A percentile compares a stretch with the other conserved stretches of the same genome.
Conservation (phyloP, 129 eudicot species). For the Escallonia rubra region DNA sequence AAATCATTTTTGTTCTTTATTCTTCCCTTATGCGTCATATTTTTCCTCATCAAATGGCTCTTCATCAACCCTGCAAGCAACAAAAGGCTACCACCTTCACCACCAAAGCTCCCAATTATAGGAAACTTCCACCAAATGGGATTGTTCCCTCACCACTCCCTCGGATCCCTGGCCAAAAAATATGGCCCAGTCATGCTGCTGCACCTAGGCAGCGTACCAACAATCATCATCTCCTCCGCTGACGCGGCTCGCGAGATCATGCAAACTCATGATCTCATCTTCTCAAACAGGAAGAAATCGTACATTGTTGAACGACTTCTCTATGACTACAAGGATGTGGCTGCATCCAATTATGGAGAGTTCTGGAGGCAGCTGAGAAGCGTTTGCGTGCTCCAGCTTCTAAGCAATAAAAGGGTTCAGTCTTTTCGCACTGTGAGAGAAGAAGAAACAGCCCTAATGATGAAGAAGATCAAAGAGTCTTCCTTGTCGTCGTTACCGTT, state of each 20-base stretch:
- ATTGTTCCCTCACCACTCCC: slow-evolving; percentile 22
- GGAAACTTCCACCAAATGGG: slow-evolving; percentile 51
- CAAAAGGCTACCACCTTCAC: slow-evolving; percentile 27
- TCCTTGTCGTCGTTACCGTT: slow-evolving; percentile 7
- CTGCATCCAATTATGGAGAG: slow-evolving; percentile 28
- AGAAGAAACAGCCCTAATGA: slow-evolving; percentile 35
- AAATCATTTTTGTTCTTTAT: not conserved
- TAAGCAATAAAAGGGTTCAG: slow-evolving; percentile 54
- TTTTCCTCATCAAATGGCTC: slow-evolving; percentile 14
- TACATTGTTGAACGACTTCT: slow-evolving; percentile 1
- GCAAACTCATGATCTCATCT: slow-evolving; percentile 39
- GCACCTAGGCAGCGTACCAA: slow-evolving; percentile 28
- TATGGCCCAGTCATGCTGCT: slow-evolving; percentile 38
- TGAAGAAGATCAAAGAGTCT: slow-evolving; percentile 27
- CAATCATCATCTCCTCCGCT: slow-evolving; percentile 31
- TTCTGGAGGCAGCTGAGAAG: slow-evolving; percentile 49
- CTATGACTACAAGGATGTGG: slow-evolving; percentile 23
- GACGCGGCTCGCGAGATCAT: slow-evolving; percentile 32
- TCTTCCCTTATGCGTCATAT: not conserved
- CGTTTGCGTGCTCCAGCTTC: slow-evolving; percentile 46
- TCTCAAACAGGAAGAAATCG: slow-evolving; percentile 23
- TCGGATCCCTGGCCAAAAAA: slow-evolving; percentile 17
- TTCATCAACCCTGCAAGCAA: not conserved
- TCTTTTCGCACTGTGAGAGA: slow-evolving; percentile 32
- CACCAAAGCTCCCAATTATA: slow-evolving; percentile 35